Evolutionary conservation across 2,329 filamentous ascomycete genomes (phyloP).

Genomic region (Bertia moriformis): DNA sequence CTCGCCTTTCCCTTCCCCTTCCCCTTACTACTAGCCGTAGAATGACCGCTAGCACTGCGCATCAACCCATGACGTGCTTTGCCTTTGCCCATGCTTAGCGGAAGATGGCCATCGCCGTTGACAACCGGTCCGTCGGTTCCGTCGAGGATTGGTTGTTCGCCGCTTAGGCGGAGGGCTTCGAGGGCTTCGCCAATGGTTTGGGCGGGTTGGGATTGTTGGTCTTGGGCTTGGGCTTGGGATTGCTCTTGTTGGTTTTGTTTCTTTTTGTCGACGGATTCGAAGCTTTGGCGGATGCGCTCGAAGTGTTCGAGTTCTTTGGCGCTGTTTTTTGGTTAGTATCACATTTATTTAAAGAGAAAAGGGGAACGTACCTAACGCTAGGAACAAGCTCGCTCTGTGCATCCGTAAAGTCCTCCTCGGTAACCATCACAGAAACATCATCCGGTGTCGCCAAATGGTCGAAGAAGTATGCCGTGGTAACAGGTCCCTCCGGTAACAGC

Average conservation of each 20-base stretch:
- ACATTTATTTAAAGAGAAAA: neutral
- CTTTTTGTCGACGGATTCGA: constrained; percentile 52
- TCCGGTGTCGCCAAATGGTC: constrained; percentile 74
- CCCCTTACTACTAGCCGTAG: constrained; percentile 23
- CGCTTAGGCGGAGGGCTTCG: neutral
- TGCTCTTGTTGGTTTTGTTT: constrained; percentile 22
- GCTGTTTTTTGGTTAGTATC: constrained; percentile 2
- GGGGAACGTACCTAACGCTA: constrained; percentile 50
- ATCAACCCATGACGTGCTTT: neutral
- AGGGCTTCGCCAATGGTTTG: constrained; percentile 1
- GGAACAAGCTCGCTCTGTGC: constrained; percentile 81
- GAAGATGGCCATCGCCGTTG: neutral
- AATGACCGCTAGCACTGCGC: constrained; percentile 11
- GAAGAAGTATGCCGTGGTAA: constrained; percentile 88
- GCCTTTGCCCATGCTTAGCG: neutral
- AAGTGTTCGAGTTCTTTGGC: constrained; percentile 86
- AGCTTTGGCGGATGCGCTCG: constrained; percentile 65
- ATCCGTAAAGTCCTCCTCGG: constrained; percentile 71
- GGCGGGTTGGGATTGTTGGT: constrained; percentile 2
- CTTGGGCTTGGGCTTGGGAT: no score
- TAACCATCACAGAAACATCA: constrained; percentile 77
- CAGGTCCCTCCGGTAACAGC: constrained; percentile 36
- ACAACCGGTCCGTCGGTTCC: neutral
- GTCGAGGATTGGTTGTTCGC: neutral
- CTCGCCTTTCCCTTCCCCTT: constrained; percentile 32